A percentile compares a stretch with the other conserved stretches of the same genome.
Evolutionary conservation across 352 stramenopile species (phyloP).

Genomic region (Phytophthora constricta): DNA sequence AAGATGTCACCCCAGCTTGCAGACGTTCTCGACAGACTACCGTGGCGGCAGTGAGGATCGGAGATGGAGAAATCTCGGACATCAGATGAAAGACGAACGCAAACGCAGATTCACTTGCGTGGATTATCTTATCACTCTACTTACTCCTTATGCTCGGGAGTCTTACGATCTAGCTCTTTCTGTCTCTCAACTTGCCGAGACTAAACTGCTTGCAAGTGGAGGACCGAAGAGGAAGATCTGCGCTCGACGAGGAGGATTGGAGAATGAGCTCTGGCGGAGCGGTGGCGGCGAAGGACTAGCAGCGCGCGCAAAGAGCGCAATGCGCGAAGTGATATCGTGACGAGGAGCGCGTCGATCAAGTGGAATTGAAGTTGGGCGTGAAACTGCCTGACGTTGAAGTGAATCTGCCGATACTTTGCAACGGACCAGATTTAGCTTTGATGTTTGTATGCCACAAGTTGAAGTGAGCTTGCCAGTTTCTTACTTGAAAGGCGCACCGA

Average conservation of each 20-base stretch:
- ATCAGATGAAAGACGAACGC: background rate
- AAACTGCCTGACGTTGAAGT: too few relatives aligned
- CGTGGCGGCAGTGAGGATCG: constrained; percentile 2
- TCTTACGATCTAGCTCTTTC: constrained; percentile 8
- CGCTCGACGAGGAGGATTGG: constrained; percentile 14
- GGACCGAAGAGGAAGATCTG: constrained; percentile 9
- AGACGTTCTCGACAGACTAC: constrained; percentile 6
- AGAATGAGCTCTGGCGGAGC: constrained; percentile 24
- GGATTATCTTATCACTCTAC: background rate
- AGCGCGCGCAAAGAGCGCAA: too few relatives aligned
- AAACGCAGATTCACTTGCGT: background rate
- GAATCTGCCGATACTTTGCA: too few relatives aligned
- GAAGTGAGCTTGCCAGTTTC: too few relatives aligned
- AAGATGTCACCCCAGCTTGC: constrained; percentile 1
- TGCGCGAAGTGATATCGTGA: too few relatives aligned
- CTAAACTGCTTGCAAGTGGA: background rate
- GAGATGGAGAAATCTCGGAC: background rate
- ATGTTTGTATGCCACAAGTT: too few relatives aligned
- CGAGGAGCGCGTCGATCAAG: too few relatives aligned
- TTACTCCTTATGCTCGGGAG: background rate
- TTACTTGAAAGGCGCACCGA: too few relatives aligned
- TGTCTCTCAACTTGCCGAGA: constrained; percentile 1
- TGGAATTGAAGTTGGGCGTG: too few relatives aligned
- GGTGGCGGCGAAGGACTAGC: constrained; percentile 13
- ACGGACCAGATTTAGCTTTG: too few relatives aligned